Base-by-base conservation (phyloP, 305 asterid species). In the Fraxinus sp. region DNA sequence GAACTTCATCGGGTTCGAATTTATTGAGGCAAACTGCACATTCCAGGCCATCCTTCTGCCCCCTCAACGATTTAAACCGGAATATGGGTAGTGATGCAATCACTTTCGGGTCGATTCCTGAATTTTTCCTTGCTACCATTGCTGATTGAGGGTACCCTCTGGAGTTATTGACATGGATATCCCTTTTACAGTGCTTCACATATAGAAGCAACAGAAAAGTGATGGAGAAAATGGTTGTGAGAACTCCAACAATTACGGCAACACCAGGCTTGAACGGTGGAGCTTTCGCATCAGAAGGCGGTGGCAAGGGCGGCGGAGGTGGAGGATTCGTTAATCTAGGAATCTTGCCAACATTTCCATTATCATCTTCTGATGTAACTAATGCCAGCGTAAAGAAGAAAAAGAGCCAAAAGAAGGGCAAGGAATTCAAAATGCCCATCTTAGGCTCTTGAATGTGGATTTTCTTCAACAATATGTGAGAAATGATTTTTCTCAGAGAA, bases 21-120 rank as follows among this genome's bases (percentile, higher is more conserved):
- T 2, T 78, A 87, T 83, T 89, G 26, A 95, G 82, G 57, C 98
- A 95, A 0, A 95, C 97, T 0, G 94, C 97, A 86, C 98, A 95
- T 73, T 95, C 98, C 0, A 95, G 86, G 5, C 94, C 98, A 14
- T 93, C 94, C 8, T 91, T 92, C 28, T 87, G 97, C 1, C 98
- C 98, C 5, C 84, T 85, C 35, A 92, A 83, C 0, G 97, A 91
- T 0, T 89, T 88, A 72, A 93, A 95, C 1, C 95, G 88, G 86
- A 93, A 95, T 26, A 90, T 72, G 1, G 98, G 98, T 1, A 95
- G 89, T 0, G 94, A 91, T 3, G 87, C 92, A 11, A 95, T 85
- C 22, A 91, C 90, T 0, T 84, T 88, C 46, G 93, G 28, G 74
- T 90, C 87, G 80, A 92, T 87, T 0, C 98, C 98, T 0, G 98